Base-by-base conservation (phyloP, 2,329 filamentous ascomycete species). In the Cercospora janseana region DNA sequence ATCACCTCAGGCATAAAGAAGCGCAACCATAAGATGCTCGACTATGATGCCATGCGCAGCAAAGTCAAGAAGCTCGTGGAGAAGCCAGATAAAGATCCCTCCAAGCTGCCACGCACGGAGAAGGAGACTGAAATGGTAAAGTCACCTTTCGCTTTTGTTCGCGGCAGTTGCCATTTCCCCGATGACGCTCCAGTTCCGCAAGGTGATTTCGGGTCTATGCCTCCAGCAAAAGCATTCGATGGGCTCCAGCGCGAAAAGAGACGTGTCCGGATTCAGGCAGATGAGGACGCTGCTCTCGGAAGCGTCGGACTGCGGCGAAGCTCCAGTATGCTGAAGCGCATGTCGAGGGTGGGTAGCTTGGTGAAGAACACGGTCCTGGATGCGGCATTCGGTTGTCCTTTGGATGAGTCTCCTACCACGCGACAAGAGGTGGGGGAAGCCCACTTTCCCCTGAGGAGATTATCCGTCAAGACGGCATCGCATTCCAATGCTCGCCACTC, bases 61-160 rank as follows among this genome's bases (percentile, higher is more conserved):
- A 95, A 93, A 70, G 93, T 98, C 65, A 96, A 96, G 80, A 92
- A 90, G 70, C 82, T 98, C 29, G 89, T 88, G 46, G 94, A 98
- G 72, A 97, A 98, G 77, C 93, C 93, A 38, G 93, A 98, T 78
- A 98, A 98, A 78, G 93, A 98, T 68, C 88, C 90, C 10, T 92
- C 88, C 45, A 98, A 97, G 75, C 82, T 98, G 47, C 93, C 94
- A 1, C 88, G 92, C 49, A 88, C 92, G 18, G 93, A 98, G 70
- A 94, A 94, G 77, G 94, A 98, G 72, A 85, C 90, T 69, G 91
- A 97, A 62, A 89, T 96, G 80, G 65, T 67, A 58, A 60, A 52
- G 47, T 49, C 49, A 32, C 45, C 45, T 52, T 49, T 28, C 42
- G 40, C 44, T 45, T 52, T 54, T 53, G 23, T 56, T 49, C 49